These are phyloP conservation scores for Penicillium sp. DNA, from an alignment of 2,329 filamentous ascomycete genomes.

Conservation along the genomic window DNA sequence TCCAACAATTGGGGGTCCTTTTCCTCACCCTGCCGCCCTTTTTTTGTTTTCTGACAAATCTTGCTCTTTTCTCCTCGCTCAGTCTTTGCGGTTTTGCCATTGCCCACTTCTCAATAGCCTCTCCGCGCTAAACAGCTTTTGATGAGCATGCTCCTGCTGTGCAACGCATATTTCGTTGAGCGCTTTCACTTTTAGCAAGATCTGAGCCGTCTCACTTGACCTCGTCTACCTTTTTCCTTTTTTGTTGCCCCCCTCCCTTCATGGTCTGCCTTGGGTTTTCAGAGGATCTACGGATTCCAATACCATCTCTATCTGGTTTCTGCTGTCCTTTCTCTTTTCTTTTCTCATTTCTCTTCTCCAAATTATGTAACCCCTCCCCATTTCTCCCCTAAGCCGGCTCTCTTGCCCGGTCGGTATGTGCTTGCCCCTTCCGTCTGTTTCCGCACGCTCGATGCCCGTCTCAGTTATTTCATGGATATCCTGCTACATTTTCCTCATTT, in stretches of 20 bases:
- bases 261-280: too few relatives aligned
- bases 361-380: background rate
- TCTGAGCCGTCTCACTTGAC: slow-evolving; percentile 22
- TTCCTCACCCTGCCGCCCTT: slow-evolving; percentile 15
- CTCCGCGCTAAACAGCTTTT: slow-evolving; percentile 36
- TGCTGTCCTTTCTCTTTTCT: slow-evolving; percentile 6
- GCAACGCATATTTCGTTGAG: slow-evolving; percentile 38
- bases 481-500: slow-evolving; percentile 13
- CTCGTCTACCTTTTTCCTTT: slow-evolving; percentile 5
- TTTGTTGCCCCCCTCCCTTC: background rate
- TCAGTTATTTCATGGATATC: slow-evolving; percentile 9
- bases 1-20: slow-evolving; percentile 31
- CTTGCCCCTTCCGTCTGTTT: slow-evolving; percentile 1
- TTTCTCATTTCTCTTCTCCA: slow-evolving; percentile 9
- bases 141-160: slow-evolving; percentile 39
- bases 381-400: background rate
- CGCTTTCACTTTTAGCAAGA: slow-evolving; percentile 35
- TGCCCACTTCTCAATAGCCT: slow-evolving; percentile 18
- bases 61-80: slow-evolving; percentile 23
- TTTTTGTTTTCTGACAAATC: slow-evolving; percentile 29
- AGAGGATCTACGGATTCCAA: slow-evolving; percentile 9
- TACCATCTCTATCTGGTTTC: slow-evolving; percentile 7
- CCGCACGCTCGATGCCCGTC: slow-evolving; percentile 9
- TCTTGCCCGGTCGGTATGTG: background rate
- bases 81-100: background rate